Evolutionary conservation across 2,329 filamentous ascomycete genomes (phyloP), one percentile per base, ranked within the genome.

Genomic region (Sarocladiaceae sp.): DNA sequence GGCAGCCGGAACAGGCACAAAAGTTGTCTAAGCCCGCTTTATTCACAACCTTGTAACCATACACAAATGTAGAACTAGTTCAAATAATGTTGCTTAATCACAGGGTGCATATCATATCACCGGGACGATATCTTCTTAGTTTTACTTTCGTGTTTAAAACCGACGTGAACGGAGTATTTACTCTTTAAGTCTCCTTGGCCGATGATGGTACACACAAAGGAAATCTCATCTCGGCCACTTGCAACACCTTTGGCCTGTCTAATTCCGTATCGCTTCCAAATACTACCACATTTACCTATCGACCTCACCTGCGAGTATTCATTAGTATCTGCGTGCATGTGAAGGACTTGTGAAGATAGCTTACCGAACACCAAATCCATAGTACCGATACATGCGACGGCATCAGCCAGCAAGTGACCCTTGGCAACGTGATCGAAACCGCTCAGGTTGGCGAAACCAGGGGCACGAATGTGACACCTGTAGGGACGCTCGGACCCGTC

Each of bases 401-500:
- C 94, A 72, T 99, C 94, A 55, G 95, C 94, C 62, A 99, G 75
- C 71, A 99, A 74, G 75, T 99, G 95, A 28, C 94, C 94, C 73
- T 89, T 87, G 58, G 86, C 86, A 52, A 99, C 80, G 66, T 97
- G 93, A 70, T 99, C 94, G 70, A 99, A 97, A 59, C 90, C 93
- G 64, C 83, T 83, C 71, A 99, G 74, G 74, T 99, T 95, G 58
- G 94, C 94, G 66, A 99, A 99, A 56, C 94, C 94, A 54, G 94
- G 94, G 33, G 95, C 93, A 63, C 94, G 86, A 63, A 99, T 97
- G 78, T 97, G 95, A 75, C 94, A 97, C 65, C 95, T 83, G 77
- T 99, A 99, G 44, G 94, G 94, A 66, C 94, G 81, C 81, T 99
- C 94, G 68, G 86, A 94, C 58, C 94, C 94, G 67, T 99, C 94